Percentiles rank a stretch among this genome's conserved stretches.
These are phyloP conservation scores for Plectosphaerella cucumerina DNA, from an alignment of 2,329 filamentous ascomycete species.

Conservation along the genomic window DNA sequence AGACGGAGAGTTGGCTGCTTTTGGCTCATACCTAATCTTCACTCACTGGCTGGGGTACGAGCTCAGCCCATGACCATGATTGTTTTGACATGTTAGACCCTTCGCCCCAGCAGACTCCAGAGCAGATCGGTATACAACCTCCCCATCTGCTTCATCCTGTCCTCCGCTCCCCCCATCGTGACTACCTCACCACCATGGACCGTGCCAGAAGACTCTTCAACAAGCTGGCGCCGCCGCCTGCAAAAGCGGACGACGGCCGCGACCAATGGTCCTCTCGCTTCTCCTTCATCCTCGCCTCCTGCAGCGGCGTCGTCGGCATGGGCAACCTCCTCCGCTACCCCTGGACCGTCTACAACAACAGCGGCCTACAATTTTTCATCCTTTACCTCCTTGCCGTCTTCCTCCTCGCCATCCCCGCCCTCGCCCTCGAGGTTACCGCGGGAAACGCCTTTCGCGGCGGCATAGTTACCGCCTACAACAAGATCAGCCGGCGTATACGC, in stretches of 20 bases:
- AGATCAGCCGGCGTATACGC: slow-evolving; percentile 42
- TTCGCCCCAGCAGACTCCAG: no score
- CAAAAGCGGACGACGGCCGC: slow-evolving; percentile 19
- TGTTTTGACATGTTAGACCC: no score
- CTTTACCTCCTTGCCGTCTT: slow-evolving; percentile 48
- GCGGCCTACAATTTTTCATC: slow-evolving; percentile 53
- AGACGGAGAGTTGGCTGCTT: no score
- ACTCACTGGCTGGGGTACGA: no score
- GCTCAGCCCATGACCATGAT: no score
- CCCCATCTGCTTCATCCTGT: no score
- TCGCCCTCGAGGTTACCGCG: slow-evolving; percentile 57
- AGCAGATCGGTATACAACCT: no score
- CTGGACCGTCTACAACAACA: slow-evolving; percentile 51
- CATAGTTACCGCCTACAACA: slow-evolving; percentile 44
- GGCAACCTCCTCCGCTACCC: slow-evolving; percentile 53
- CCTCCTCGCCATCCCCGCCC: slow-evolving; percentile 46
- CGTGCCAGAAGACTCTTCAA: slow-evolving; percentile 8
- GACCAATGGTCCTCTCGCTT: slow-evolving; percentile 44
- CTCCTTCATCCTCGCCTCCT: slow-evolving; percentile 43
- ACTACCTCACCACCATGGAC: neutral
- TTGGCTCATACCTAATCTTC: no score
- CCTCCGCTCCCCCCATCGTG: no score
- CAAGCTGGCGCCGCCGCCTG: slow-evolving; percentile 15
- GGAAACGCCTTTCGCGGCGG: slow-evolving; percentile 58
- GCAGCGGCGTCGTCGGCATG: slow-evolving; percentile 49